These are phyloP conservation scores for Penicillium psychrosexuale DNA, from an alignment of 2,329 filamentous ascomycete genomes.

Conservation along the genomic window DNA sequence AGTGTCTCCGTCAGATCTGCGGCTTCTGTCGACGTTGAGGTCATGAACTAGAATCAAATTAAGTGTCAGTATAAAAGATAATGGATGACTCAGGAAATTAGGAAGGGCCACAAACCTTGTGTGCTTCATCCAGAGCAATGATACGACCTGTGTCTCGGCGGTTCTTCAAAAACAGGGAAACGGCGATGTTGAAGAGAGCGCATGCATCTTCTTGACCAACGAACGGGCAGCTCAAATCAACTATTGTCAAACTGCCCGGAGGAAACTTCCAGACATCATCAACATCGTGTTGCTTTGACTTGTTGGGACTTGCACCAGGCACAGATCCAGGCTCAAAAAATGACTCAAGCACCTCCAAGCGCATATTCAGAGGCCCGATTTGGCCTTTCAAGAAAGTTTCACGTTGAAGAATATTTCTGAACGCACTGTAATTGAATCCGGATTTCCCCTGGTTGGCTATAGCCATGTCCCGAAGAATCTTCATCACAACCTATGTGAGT, in stretches of 20 bases:
- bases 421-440: conserved; percentile 47
- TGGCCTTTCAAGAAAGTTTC: conserved; percentile 51
- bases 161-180: conserved; percentile 63
- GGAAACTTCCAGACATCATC: conserved; percentile 26
- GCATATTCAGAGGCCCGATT: conserved; percentile 54
- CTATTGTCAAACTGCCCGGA: conserved; percentile 49
- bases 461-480: conserved; percentile 53
- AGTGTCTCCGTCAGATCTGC: conserved; percentile 1
- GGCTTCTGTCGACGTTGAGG: background rate
- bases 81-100: too few relatives aligned
- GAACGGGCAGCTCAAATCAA: conserved; percentile 72
- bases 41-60: background rate
- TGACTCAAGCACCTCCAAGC: conserved; percentile 61
- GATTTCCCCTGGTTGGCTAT: conserved; percentile 32
- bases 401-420: conserved; percentile 37
- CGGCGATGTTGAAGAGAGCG: conserved; percentile 67
- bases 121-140: conserved; percentile 46
- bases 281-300: conserved; percentile 4
- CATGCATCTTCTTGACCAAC: conserved; percentile 66
- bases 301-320: background rate
- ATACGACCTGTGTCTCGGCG: conserved; percentile 53
- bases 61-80: background rate
- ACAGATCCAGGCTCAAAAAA: conserved; percentile 50
- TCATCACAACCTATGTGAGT: conserved; percentile 38
- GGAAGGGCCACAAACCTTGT: conserved; percentile 53